These are phyloP conservation scores for Naegleria gruberi DNA, from an alignment of 208 protist species.

Conservation along the genomic window DNA sequence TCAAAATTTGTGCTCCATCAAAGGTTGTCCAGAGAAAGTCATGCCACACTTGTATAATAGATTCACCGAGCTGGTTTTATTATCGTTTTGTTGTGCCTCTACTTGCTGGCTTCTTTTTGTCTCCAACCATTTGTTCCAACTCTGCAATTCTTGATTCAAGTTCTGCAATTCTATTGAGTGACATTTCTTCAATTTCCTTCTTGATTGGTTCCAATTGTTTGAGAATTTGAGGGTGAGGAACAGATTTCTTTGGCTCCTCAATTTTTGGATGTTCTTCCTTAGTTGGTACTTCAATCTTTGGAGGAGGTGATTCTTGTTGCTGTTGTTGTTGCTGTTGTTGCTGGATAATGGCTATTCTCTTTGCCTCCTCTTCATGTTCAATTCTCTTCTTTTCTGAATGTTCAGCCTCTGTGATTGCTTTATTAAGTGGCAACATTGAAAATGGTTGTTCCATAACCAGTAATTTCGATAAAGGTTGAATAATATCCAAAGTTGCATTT, in stretches of 20 bases:
- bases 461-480: not conserved
- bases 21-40: too few relatives aligned
- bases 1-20: too few relatives aligned
- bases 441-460: conserved; percentile 2
- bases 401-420: not conserved
- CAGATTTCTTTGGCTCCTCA: not conserved
- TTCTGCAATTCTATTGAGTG: not conserved
- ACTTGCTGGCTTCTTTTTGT: not conserved
- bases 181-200: conserved; percentile 3
- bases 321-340: not conserved
- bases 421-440: not conserved
- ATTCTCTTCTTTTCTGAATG: not conserved
- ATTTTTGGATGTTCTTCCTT: not conserved
- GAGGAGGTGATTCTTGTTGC: not conserved
- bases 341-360: not conserved
- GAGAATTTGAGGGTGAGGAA: not conserved
- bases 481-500: conserved; percentile 43
- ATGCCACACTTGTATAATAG: too few relatives aligned
- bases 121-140: not conserved
- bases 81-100: not conserved
- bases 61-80: too few relatives aligned
- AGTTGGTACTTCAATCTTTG: not conserved
- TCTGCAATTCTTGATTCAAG: not conserved
- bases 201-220: not conserved
- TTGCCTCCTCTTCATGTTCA: not conserved